Evolutionary conservation across 1,284 basidiomycete genomes (phyloP).

Genomic region (Naganishia albida): DNA sequence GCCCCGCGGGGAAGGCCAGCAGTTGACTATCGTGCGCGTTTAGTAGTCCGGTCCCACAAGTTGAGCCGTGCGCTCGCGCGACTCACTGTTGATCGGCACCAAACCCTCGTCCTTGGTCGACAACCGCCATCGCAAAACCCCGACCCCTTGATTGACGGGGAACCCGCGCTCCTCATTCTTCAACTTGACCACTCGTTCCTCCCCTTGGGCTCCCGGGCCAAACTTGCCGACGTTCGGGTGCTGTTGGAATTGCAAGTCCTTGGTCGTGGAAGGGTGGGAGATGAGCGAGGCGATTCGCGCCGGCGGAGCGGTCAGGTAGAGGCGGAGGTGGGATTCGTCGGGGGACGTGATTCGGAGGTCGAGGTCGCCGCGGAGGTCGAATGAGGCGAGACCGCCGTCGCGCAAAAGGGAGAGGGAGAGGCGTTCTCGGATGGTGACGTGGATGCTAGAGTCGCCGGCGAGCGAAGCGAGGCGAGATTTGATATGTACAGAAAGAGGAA

Average conservation of each 20-base stretch:
- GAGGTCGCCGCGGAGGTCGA: constrained; percentile 93
- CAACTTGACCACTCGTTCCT: constrained; percentile 72
- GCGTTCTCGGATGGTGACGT: constrained; percentile 81
- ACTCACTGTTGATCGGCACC: constrained; percentile 80
- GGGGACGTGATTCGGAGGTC: constrained; percentile 82
- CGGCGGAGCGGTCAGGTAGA: constrained; percentile 63
- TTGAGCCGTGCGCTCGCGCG: neutral
- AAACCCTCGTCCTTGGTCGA: constrained; percentile 86
- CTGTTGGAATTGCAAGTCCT: constrained; percentile 83
- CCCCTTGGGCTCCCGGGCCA: constrained; percentile 56
- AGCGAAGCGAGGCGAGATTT: neutral
- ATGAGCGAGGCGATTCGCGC: constrained; percentile 52
- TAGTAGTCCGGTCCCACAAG: neutral
- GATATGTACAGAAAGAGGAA: neutral
- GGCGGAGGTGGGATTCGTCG: constrained; percentile 70
- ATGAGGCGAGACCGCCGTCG: constrained; percentile 84
- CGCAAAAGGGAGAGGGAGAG: constrained; percentile 77
- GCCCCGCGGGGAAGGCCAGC: constrained; percentile 90
- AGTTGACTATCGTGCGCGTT: constrained; percentile 67
- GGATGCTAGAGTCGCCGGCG: constrained; percentile 69
- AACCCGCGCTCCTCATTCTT: constrained; percentile 81
- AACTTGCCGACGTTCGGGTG: constrained; percentile 94
- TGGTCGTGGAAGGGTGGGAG: constrained; percentile 63
- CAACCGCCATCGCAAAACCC: constrained; percentile 91
- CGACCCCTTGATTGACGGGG: constrained; percentile 81